Base-by-base conservation (phyloP, 2,329 filamentous ascomycete genomes). In the Penicillium sumatraense region DNA sequence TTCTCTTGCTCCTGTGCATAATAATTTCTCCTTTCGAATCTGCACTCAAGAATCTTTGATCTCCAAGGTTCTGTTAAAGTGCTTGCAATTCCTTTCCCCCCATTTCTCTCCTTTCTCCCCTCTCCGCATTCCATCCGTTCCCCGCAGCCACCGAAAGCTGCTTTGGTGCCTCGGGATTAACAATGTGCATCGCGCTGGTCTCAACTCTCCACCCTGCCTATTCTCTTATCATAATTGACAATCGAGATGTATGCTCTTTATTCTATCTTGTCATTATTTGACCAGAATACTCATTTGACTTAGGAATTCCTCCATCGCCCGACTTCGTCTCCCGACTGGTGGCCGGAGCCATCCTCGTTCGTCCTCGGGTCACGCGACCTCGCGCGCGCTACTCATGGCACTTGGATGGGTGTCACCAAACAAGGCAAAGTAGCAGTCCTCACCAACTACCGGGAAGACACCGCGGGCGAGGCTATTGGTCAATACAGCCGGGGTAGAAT, bases 141-240 rank as follows among this genome's bases (percentile, higher is more conserved):
- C 53, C 59, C 35, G 50, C 33, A 33, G 47, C 26, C 24, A 51
- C 8, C 41, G 24, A 35, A 47, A 10, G n/a, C n/a, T n/a, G n/a
- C 5, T 60, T 79, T 3, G 77, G 76, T 11, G 66, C 79, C 10
- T 59, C 78, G n/a, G 78, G 78, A 73, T 76, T 44, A 49, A 66
- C 51, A 47, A 93, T 93, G 89, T 93, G 90, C 71, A 92, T 93
- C 75, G 87, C 86, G 46, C 79, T 93, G 42, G 78, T 91, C 55
- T 90, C 89, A 23, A 93, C 89, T 16, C 82, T 87, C 42, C 89
- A 93, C 69, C 89, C 90, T 9, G 79, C 83, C 62, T 93, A 93
- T 74, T 82, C 88, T 23, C 80, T 93, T 57, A 89, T 93, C 64
- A 76, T 90, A 57, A 79, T 92, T 69, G 86, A 92, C 75, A 93